Evolutionary conservation across 2,329 filamentous ascomycete species (phyloP), one percentile per base, ranked within the genome.

Genomic region (Oidium heveae): DNA sequence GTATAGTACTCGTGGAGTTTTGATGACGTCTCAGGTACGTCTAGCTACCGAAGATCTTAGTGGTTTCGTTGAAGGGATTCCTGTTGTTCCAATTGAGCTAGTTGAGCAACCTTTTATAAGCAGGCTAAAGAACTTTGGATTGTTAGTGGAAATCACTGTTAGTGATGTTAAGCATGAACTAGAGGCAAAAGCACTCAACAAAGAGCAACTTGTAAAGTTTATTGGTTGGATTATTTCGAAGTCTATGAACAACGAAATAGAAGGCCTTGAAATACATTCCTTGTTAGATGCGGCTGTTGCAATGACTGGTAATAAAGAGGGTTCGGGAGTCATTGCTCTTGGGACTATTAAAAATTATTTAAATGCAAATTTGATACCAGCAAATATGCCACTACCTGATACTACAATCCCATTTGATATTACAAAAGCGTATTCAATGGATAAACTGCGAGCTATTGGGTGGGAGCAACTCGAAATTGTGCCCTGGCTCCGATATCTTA

Each of bases 391-490:
- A 0, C 71, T 93, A 33, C 88, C 89, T 2, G 77, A 80, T 1
- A 79, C 79, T 2, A 93, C 88, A 0, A 80, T 96, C 55, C 86
- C 91, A 0, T 86, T 87, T 64, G 74, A 78, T n/a, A 83, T 89
- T 59, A 93, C 87, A 0, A 84, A 79, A 61, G 71, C 72, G 24
- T 75, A 87, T n/a, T 72, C 71, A 6, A 70, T 74, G 24, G 69
- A 72, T 16, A 81, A 94, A 61, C 68, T 98, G 37, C 78, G 86
- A 59, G 79, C 84, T 16, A 74, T 98, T 9, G 86, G 86, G 0
- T 98, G 91, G 88, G 75, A 80, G 55, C 79, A 89, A 57, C 69
- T 98, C 7, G 85, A 89, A 37, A 76, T 94, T 59, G 77, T 88
- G 2, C 80, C 84, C 24, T 98, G 93, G 91, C 67, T 95, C 24